Evolutionary conservation across 164 flowering plant genomes (phyloP).

Genomic region (Brasenia schreberi): DNA sequence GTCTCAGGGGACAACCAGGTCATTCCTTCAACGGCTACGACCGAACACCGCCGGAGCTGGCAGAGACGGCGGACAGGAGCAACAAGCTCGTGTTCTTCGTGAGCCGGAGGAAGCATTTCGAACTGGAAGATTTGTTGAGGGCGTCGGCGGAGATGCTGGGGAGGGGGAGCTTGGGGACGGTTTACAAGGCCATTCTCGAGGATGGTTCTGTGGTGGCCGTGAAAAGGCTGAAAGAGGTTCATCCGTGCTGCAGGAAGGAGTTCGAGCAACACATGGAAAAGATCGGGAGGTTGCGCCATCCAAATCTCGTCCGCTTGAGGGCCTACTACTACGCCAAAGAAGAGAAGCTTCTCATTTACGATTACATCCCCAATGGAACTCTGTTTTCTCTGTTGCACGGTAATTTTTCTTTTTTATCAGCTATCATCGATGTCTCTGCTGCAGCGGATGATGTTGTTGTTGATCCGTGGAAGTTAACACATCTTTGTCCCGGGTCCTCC

Average conservation of each 20-base stretch:
- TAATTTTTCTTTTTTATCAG: constrained; percentile 3
- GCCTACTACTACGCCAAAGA: constrained; percentile 93
- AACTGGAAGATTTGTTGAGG: constrained; percentile 78
- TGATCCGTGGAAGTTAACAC: too few species aligned
- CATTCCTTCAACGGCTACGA: not conserved
- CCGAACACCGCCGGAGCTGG: constrained; percentile 16
- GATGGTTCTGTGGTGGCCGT: constrained; percentile 77
- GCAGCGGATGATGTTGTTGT: too few species aligned
- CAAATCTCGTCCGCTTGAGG: constrained; percentile 55
- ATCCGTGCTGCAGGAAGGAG: constrained; percentile 74
- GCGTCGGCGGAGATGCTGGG: constrained; percentile 99
- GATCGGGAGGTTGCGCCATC: constrained; percentile 77
- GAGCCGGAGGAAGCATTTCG: constrained; percentile 61
- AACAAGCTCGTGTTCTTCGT: constrained; percentile 86
- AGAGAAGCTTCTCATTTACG: constrained; percentile 93
- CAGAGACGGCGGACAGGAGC: constrained; percentile 40
- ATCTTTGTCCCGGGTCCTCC: too few species aligned
- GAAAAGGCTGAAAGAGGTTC: constrained; percentile 89
- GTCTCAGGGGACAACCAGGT: too few species aligned
- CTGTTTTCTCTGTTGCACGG: constrained; percentile 83
- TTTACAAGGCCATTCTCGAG: constrained; percentile 81
- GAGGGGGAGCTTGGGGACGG: constrained; percentile 88
- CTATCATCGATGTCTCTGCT: not conserved
- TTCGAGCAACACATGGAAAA: constrained; percentile 94
- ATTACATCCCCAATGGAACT: constrained; percentile 90